Evolutionary conservation across 2,329 filamentous ascomycete species (phyloP).

Genomic region (Zasmidium citrigriseum): DNA sequence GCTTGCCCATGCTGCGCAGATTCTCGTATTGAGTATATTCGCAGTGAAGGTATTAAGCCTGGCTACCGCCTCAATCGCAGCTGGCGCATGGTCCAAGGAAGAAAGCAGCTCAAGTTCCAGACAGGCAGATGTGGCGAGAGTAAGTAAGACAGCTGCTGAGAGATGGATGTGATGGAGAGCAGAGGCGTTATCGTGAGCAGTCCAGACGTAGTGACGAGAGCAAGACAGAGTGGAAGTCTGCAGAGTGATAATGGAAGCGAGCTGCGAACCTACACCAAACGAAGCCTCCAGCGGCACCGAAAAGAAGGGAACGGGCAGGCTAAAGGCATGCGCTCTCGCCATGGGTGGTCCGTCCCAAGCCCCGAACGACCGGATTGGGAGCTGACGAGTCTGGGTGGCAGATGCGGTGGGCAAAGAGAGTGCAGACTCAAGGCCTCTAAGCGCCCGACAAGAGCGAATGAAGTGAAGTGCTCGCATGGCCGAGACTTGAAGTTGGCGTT

Average conservation of each 20-base stretch:
- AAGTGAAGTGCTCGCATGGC: constrained; percentile 5
- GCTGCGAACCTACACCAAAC: constrained; percentile 12
- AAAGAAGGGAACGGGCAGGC: constrained; percentile 4
- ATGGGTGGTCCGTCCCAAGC: constrained; percentile 17
- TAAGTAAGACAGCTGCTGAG: constrained; percentile 3
- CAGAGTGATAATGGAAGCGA: constrained; percentile 20
- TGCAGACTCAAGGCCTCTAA: constrained; percentile 22
- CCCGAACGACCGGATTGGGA: constrained; percentile 5
- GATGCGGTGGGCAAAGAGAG: constrained; percentile 22
- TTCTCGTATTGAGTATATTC: not conserved
- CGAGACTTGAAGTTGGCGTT: not conserved
- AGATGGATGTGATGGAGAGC: constrained; percentile 5
- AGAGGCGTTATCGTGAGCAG: not conserved
- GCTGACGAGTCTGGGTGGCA: constrained; percentile 14
- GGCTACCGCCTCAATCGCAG: constrained; percentile 8
- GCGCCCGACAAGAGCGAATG: constrained; percentile 23
- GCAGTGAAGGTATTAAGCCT: not conserved
- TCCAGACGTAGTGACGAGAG: not conserved
- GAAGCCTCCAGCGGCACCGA: constrained; percentile 12
- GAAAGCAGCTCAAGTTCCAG: constrained; percentile 3
- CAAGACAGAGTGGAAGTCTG: constrained; percentile 10
- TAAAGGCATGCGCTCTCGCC: constrained; percentile 1
- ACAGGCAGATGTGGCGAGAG: not conserved
- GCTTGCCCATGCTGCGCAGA: constrained; percentile 73
- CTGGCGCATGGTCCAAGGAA: constrained; percentile 17